Conservation (phyloP, 176 grass and related monocot genomes). For the Dactylis glomerata region DNA sequence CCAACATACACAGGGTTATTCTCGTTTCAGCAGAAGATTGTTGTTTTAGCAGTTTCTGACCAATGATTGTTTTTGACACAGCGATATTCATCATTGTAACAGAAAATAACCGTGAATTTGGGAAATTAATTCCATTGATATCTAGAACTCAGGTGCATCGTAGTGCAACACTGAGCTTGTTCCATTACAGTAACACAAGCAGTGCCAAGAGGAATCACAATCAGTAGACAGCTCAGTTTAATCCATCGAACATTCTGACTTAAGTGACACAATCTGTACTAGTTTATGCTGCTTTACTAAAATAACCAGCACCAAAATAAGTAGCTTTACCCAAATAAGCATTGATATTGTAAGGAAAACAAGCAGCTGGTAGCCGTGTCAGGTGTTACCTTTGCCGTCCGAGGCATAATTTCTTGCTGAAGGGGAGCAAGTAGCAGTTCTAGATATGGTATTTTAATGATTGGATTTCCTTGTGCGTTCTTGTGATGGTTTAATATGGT, state of each 20-base stretch:
- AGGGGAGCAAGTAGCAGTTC: no score
- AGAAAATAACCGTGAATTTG: neutral
- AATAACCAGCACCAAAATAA: no score
- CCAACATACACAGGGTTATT: neutral
- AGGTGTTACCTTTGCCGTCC: no score
- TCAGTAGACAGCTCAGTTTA: constrained; percentile 19
- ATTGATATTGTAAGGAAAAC: no score
- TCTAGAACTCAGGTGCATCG: neutral
- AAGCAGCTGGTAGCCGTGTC: no score
- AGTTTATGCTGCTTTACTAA: no score
- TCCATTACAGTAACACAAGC: constrained; percentile 43
- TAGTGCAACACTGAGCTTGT: constrained; percentile 23
- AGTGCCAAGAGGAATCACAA: constrained; percentile 21
- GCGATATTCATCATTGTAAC: neutral
- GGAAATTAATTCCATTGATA: neutral
- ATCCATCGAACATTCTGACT: constrained; percentile 22
- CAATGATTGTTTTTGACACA: neutral
- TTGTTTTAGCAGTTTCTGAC: neutral
- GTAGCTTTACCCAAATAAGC: no score
- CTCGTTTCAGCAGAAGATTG: neutral
- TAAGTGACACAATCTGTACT: constrained; percentile 20
- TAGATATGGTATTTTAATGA: no score
- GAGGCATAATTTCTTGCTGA: no score
- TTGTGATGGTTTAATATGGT: no score
- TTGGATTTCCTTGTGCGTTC: no score